Evolutionary conservation across 2,329 filamentous ascomycete genomes (phyloP), one percentile per base, ranked within the genome.

Genomic region (Monascus ruber): DNA sequence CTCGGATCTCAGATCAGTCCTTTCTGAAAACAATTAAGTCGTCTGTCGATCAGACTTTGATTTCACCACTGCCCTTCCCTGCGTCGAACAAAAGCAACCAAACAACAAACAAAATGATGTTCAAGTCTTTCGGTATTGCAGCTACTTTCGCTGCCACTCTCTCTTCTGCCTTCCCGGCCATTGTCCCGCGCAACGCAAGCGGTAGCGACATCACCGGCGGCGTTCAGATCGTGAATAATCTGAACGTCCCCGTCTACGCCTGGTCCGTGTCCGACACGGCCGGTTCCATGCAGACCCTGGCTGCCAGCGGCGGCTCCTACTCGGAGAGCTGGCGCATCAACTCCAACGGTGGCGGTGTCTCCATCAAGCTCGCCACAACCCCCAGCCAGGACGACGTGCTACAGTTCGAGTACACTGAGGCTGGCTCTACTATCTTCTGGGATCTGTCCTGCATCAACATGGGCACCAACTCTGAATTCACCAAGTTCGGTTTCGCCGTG

Each of bases 371-470:
- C 31, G 50, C 62, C 42, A 53, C 55, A 43, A 41, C 45, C 17
- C 46, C 50, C 17, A 42, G 47, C 37, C 56, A 60, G 44, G 31
- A 43, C 40, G 53, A 63, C 24, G 55, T 66, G 34, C 59, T 65
- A n/a, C 63, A 66, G 55, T 65, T 62, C 47, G 60, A 64, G 48
- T 64, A 64, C 52, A 64, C 60, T 41, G 41, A 53, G 31, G 34
- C 45, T 6, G 38, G 41, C 28, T 53, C 56, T 32, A 59, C 50
- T 26, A 54, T 64, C 47, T 63, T 47, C 54, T 64, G 59, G 56
- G 61, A 64, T 43, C 47, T 63, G n/a, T 64, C 60, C 40, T 60
- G 54, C 49, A 60, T 64, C 43, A 46, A 64, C 47, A 54, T 59
- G 49, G 42, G 45, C 28, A 27, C 45, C 6, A 43, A 48, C 43